Evolutionary conservation across 1,284 basidiomycete genomes (phyloP), one percentile per base, ranked within the genome.

Genomic region (Sparassis latifolia): DNA sequence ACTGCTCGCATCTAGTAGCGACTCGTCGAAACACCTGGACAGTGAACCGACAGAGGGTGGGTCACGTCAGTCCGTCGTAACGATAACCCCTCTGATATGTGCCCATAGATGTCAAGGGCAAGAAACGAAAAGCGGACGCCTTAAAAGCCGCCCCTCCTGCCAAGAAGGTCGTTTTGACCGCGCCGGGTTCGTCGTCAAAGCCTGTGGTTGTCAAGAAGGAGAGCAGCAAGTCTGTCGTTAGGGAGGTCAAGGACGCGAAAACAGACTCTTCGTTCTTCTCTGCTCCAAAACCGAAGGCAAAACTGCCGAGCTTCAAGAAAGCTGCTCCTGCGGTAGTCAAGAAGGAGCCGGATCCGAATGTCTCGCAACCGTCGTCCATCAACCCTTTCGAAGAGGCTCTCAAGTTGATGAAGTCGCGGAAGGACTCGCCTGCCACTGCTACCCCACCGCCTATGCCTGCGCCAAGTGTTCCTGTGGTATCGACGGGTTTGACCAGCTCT

Each of bases 231-330:
- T 45, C 55, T 2, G 57, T 60, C 29, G 63, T 64, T 29, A 58
- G 61, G 33, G 71, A 75, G 0, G 76, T 80, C 47, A 88, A 88
- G 65, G 85, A 85, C 56, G 84, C 86, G 12, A 86, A 89, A 67
- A 82, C 86, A 10, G 89, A 91, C 64, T 84, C 83, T 39, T 88
- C 86, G 1, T 91, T 91, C 68, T 91, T 91, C 67, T 89, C 87
- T 48, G 83, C 84, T 41, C 84, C 87, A 5, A 89, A 89, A 62
- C 77, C 82, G n/a, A 89, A 89, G 62, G 78, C 84, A 39, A 86
- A 82, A 65, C 71, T 90, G 30, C 88, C 87, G 5, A 86, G 78
- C 51, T 90, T 90, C 73, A 89, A 85, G 72, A 90, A 89, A 66
- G 79, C 82, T 4, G 74, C 55, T 55, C 67, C 64, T 28, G 51